A percentile compares a stretch with the other conserved stretches of the same genome.
Conservation (phyloP, 2,329 filamentous ascomycete genomes). For the Phyllosticta citriasiana region DNA sequence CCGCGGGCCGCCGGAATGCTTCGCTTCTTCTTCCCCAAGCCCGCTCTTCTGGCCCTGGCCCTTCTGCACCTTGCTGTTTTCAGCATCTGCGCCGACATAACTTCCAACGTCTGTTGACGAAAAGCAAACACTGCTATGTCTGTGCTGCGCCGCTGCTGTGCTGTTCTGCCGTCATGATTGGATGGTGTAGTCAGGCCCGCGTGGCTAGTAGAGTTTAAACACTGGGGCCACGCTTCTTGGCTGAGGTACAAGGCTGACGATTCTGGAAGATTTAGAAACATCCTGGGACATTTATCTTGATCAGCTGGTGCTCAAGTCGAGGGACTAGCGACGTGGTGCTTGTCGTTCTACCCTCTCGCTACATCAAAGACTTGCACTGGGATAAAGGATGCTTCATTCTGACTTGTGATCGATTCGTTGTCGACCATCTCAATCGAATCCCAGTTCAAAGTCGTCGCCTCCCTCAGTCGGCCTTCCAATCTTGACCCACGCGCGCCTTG, state of each 20-base stretch:
- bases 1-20: not conserved
- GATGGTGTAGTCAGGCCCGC: not conserved
- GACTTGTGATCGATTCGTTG: too few relatives aligned
- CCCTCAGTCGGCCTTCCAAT: slow-evolving; percentile 23
- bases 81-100: not conserved
- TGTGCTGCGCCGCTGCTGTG: not conserved
- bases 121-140: not conserved
- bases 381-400: too few relatives aligned
- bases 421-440: slow-evolving; percentile 12
- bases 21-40: not conserved
- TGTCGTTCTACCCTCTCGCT: too few relatives aligned
- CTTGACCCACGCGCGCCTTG: slow-evolving; percentile 20
- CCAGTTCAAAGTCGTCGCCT: slow-evolving; percentile 19
- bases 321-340: too few relatives aligned
- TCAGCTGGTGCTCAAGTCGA: too few relatives aligned
- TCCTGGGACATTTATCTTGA: too few relatives aligned
- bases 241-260: too few relatives aligned
- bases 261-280: too few relatives aligned
- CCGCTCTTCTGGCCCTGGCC: not conserved
- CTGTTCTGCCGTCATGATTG: not conserved
- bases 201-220: not conserved
- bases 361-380: too few relatives aligned
- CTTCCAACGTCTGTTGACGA: not conserved
- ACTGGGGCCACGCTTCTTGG: not conserved
- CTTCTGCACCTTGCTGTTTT: not conserved